phyloP scores from a whole-genome alignment of 2,329 filamentous ascomycete species.

The Daldinia sp. region DNA sequence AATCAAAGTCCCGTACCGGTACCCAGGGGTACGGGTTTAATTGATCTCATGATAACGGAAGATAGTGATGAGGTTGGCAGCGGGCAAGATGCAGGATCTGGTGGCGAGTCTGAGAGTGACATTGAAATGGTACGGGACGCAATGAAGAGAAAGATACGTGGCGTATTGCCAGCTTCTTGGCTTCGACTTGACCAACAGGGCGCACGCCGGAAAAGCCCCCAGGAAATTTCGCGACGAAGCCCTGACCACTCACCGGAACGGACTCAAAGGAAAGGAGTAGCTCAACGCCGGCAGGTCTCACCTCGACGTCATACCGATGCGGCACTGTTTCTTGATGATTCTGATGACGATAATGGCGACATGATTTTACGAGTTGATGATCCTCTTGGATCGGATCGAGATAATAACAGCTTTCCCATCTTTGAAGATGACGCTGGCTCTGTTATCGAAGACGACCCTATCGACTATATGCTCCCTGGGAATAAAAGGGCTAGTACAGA shows the following conservation, averaged over 20 bases:
- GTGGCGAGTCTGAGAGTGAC: conserved; percentile 52
- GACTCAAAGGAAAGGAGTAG: conserved; percentile 57
- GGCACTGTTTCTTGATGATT: conserved; percentile 57
- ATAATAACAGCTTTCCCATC: conserved; percentile 22
- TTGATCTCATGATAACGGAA: conserved; percentile 42
- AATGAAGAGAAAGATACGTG: conserved; percentile 60
- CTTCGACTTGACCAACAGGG: conserved; percentile 65
- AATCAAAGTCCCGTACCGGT: conserved; percentile 41
- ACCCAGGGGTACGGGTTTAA: conserved; percentile 26
- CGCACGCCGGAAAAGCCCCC: conserved; percentile 46
- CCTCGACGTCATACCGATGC: conserved; percentile 43
- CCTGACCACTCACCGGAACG: conserved; percentile 50
- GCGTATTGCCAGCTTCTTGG: conserved; percentile 74
- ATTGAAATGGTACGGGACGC: conserved; percentile 41
- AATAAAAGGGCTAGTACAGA: conserved; percentile 52
- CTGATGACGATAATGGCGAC: conserved; percentile 53
- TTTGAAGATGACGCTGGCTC: conserved; percentile 51
- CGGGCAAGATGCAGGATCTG: conserved; percentile 29
- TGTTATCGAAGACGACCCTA: conserved; percentile 59
- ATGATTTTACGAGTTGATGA: conserved; percentile 39
- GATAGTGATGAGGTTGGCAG: conserved; percentile 28
- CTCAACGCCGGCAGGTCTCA: conserved; percentile 52
- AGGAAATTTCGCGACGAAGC: conserved; percentile 43
- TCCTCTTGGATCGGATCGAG: conserved; percentile 8
- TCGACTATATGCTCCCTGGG: conserved; percentile 60